phyloP scores from a whole-genome alignment of 192 early-diverging fungal species.

The Jimgerdemannia flammicorona region DNA sequence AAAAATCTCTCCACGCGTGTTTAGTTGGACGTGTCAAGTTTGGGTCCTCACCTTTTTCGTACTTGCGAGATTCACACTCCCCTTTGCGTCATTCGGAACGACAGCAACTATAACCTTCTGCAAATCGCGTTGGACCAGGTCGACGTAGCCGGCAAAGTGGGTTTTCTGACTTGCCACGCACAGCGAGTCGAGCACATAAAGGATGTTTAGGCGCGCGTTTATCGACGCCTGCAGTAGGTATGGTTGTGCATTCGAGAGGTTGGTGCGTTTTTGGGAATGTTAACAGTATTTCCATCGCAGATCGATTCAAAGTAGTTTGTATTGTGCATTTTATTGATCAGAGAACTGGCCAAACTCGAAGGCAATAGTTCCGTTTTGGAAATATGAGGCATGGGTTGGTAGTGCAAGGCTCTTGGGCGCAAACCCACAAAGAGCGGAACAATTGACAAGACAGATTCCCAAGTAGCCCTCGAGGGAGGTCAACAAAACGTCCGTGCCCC shows the following conservation, averaged over 20 bases:
- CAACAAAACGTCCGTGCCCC: too few relatives aligned
- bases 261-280: background rate
- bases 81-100: conserved; percentile 37
- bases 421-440: too few relatives aligned
- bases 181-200: conserved; percentile 55
- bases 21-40: background rate
- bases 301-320: background rate
- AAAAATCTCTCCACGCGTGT: background rate
- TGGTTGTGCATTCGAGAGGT: background rate
- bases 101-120: conserved; percentile 37
- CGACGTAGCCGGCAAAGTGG: conserved; percentile 43
- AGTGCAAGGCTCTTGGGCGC: too few relatives aligned
- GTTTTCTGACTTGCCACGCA: conserved; percentile 40
- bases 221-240: conserved; percentile 34
- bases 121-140: conserved; percentile 41
- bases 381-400: background rate
- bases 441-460: too few relatives aligned
- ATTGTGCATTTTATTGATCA: conserved; percentile 3
- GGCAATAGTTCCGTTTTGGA: background rate
- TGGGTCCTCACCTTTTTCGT: conserved; percentile 38
- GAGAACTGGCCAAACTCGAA: background rate
- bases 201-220: conserved; percentile 50
- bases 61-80: conserved; percentile 49
- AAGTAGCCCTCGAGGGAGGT: too few relatives aligned
- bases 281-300: background rate